phyloP scores from a whole-genome alignment of 225 moss, liverwort and hornwort species.

The Marchantia paleacea region DNA sequence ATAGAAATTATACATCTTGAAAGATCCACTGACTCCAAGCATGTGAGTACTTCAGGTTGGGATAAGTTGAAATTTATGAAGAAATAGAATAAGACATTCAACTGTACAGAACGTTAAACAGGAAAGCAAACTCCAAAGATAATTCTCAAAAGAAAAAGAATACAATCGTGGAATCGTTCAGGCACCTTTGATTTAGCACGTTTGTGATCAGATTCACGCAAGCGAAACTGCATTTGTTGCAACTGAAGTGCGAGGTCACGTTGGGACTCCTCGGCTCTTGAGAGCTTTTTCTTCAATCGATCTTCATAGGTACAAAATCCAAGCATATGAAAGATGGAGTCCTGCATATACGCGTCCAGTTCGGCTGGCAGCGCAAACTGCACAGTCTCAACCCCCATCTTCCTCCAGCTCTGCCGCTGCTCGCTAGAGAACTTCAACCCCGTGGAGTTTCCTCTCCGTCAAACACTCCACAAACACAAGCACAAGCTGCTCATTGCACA shows the following conservation, averaged over 20 bases:
- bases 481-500: not conserved
- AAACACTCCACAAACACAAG: not conserved
- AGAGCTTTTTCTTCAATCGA: slow-evolving; percentile 48
- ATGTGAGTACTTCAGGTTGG: too few species aligned
- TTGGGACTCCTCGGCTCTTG: slow-evolving; percentile 65
- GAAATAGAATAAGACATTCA: not conserved
- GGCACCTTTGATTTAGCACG: slow-evolving; percentile 71
- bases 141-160: not conserved
- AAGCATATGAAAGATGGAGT: slow-evolving; percentile 64
- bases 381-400: slow-evolving; percentile 30
- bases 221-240: slow-evolving; percentile 56
- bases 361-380: slow-evolving; percentile 48
- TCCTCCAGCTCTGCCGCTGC: not conserved
- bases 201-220: slow-evolving; percentile 67
- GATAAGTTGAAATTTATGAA: too few species aligned
- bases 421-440: not conserved
- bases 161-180: not conserved
- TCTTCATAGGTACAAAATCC: slow-evolving; percentile 60
- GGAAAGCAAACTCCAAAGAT: not conserved
- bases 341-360: slow-evolving; percentile 61
- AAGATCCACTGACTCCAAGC: too few species aligned
- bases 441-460: not conserved
- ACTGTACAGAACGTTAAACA: not conserved
- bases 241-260: slow-evolving; percentile 64
- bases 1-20: too few species aligned